Percentiles rank a stretch among this genome's conserved stretches.
Conservation (phyloP, 352 stramenopile genomes). For the Globisporangium spinosum region DNA sequence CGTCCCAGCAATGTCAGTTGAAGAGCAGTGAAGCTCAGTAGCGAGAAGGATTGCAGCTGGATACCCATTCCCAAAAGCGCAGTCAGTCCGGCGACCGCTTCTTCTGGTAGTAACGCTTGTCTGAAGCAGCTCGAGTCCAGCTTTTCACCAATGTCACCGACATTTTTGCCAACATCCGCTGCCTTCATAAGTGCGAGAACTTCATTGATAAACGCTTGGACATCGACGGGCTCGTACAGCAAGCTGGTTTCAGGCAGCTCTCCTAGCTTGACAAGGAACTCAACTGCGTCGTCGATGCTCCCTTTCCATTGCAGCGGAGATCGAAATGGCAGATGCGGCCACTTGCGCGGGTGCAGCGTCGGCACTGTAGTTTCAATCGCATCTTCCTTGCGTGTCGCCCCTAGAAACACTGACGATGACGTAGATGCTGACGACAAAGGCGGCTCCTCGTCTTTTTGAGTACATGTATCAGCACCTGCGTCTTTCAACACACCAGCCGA, state of each 20-base stretch:
- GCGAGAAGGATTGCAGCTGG: conserved; percentile 63
- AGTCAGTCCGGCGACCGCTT: conserved; percentile 28
- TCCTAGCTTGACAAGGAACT: conserved; percentile 45
- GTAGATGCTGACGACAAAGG: conserved; percentile 4
- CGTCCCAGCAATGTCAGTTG: conserved; percentile 28
- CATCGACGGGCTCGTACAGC: conserved; percentile 64
- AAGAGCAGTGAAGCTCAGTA: conserved; percentile 41
- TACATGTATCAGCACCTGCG: background rate
- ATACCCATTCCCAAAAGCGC: conserved; percentile 50
- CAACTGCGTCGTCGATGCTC: conserved; percentile 31
- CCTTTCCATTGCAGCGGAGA: conserved; percentile 48
- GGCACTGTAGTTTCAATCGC: conserved; percentile 43
- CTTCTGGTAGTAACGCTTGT: conserved; percentile 19
- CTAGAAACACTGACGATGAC: conserved; percentile 18
- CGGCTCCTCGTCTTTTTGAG: background rate
- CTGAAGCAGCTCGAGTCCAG: background rate
- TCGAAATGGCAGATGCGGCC: conserved; percentile 62
- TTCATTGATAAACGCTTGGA: conserved; percentile 31
- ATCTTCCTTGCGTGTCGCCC: conserved; percentile 30
- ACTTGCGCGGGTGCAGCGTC: conserved; percentile 50
- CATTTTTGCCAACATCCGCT: conserved; percentile 21
- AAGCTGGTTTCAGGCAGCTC: conserved; percentile 54
- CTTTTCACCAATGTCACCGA: conserved; percentile 3
- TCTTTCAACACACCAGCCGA: conserved; percentile 1
- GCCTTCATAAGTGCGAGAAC: conserved; percentile 22